Percentiles rank a stretch among this genome's conserved stretches.
phyloP scores from a whole-genome alignment of 2,329 filamentous ascomycete species.

The Catunica adiposa region DNA sequence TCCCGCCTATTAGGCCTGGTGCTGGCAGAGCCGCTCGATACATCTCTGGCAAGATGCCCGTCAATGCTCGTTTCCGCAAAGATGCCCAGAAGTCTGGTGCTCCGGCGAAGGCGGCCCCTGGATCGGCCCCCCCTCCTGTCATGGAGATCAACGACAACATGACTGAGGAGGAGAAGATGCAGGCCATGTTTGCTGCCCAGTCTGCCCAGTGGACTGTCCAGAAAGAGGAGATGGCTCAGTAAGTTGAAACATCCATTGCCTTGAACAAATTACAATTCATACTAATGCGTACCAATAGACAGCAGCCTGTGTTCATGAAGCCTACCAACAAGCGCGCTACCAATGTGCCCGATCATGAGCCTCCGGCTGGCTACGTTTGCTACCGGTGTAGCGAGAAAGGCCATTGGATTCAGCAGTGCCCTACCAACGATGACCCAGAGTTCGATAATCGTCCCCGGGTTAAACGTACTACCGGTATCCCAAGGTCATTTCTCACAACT shows the following conservation, averaged over 20 bases:
- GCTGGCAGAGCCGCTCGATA: constrained; percentile 86
- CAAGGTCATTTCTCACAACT: constrained; percentile 84
- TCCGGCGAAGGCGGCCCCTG: constrained; percentile 50
- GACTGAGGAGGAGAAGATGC: constrained; percentile 87
- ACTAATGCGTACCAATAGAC: constrained; percentile 29
- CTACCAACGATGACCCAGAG: constrained; percentile 94
- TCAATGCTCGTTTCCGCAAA: constrained; percentile 13
- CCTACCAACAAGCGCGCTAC: constrained; percentile 44
- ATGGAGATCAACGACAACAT: constrained; percentile 60
- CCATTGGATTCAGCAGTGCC: constrained; percentile 98
- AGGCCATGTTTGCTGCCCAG: constrained; percentile 78
- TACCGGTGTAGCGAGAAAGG: constrained; percentile 93
- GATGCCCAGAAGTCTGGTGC: constrained; percentile 62
- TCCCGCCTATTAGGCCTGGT: constrained; percentile 70
- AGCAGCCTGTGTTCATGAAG: constrained; percentile 44
- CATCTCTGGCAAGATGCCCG: constrained; percentile 86
- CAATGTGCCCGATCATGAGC: constrained; percentile 80
- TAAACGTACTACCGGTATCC: constrained; percentile 93
- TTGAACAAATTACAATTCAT: constrained; percentile 11
- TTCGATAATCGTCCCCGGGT: constrained; percentile 87
- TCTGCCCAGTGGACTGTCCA: constrained; percentile 86
- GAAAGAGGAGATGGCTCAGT: constrained; percentile 83
- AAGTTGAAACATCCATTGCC: constrained; percentile 20
- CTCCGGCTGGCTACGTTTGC: constrained; percentile 86
- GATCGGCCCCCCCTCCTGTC: constrained; percentile 35